These are phyloP conservation scores for Erythrophleum fordii DNA, from an alignment of 306 rosid species.

Conservation along the genomic window DNA sequence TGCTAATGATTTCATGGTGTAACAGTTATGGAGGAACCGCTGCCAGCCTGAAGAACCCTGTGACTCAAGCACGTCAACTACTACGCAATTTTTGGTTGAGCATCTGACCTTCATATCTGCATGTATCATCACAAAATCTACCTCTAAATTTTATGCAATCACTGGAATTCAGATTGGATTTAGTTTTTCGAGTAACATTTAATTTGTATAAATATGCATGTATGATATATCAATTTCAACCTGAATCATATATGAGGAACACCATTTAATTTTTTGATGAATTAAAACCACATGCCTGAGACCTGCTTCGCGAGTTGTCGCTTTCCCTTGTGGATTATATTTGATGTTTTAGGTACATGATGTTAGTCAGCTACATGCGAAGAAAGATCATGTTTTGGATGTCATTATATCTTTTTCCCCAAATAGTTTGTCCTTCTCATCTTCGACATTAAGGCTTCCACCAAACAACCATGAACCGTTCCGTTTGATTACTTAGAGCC, in stretches of 20 bases:
- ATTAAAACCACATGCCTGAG: not conserved
- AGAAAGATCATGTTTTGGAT: too few species aligned
- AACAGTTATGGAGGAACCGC: slow-evolving; percentile 67
- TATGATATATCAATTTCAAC: not conserved
- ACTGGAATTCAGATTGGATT: not conserved
- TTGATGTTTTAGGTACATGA: not conserved
- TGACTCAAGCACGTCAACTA: not conserved
- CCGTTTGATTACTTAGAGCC: too few species aligned
- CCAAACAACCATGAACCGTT: too few species aligned
- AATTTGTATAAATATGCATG: not conserved
- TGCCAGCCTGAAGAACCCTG: slow-evolving; percentile 48
- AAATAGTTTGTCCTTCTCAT: too few species aligned
- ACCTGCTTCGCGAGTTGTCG: not conserved
- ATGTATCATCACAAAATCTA: not conserved
- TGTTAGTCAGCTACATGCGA: not conserved
- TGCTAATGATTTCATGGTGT: slow-evolving; percentile 2
- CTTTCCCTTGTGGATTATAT: not conserved
- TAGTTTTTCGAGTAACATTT: not conserved
- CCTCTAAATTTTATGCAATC: not conserved
- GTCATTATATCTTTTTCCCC: too few species aligned
- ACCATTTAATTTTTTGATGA: not conserved
- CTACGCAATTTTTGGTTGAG: not conserved
- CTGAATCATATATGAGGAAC: not conserved
- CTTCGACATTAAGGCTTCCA: too few species aligned
- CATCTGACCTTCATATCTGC: not conserved